phyloP scores from a whole-genome alignment of 306 rosid species.

The Dalbergia cultrata region DNA sequence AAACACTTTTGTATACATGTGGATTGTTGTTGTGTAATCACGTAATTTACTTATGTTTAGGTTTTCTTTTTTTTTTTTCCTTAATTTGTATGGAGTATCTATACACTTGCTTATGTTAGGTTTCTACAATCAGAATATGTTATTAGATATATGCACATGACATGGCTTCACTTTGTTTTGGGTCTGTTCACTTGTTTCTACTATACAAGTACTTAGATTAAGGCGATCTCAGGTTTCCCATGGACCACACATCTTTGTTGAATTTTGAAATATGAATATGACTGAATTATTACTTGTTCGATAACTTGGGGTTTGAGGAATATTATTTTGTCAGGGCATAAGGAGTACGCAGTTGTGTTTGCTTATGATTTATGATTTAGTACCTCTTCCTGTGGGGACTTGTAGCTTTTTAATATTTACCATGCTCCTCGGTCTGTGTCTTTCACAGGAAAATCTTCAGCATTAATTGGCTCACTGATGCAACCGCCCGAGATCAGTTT shows the following conservation, averaged over 20 bases:
- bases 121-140: too few relatives aligned
- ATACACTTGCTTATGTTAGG: background rate
- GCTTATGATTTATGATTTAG: background rate
- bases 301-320: background rate
- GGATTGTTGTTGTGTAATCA: background rate
- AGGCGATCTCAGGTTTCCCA: slow-evolving; percentile 12
- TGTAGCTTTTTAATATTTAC: slow-evolving; percentile 22
- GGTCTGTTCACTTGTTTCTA: background rate
- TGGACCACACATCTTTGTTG: background rate
- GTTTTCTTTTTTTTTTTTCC: too few relatives aligned
- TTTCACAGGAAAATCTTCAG: slow-evolving; percentile 85
- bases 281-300: background rate
- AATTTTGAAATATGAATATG: background rate
- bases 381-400: background rate
- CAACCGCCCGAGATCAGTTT: slow-evolving; percentile 90
- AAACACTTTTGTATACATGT: too few relatives aligned
- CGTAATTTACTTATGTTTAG: background rate
- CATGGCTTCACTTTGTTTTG: background rate
- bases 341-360: background rate
- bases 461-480: slow-evolving; percentile 94
- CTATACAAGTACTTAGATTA: background rate
- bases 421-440: background rate
- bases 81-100: background rate
- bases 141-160: too few relatives aligned
- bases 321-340: background rate